Evolutionary conservation across 768 basidiomycete genomes (phyloP), one percentile per base, ranked within the genome.

Genomic region (Russula sp.): DNA sequence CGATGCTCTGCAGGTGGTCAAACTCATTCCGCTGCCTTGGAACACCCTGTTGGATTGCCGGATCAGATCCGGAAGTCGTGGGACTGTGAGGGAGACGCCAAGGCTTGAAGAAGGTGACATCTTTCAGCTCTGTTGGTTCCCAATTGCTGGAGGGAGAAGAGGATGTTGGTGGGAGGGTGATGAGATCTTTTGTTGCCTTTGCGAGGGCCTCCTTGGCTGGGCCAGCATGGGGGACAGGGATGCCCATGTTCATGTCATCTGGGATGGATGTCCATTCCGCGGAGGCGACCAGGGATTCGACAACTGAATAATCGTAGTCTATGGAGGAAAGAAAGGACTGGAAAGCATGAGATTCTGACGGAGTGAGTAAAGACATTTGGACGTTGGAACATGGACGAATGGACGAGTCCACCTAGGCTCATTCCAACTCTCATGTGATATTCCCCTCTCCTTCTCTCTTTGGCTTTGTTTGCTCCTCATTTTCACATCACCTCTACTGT

Each of bases 181-280:
- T 90, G 50, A 93, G 83, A 73, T 92, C 89, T 74, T 89, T 90
- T 0, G 90, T 92, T 0, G 90, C 90, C 75, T 87, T 88, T 59
- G 87, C 76, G 59, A 93, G 80, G 2, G 85, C 85, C 59, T 88
- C 85, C 62, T 78, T 84, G 64, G 83, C 84, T 9, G 68, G 66
- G 18, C 50, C 57, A 18, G 68, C 51, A 61, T 77, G 82, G 58
- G 80, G 74, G 13, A 81, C 80, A 40, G 80, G 77, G 69, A 64
- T 53, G 28, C 56, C 58, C 1, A 83, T 75, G 64, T 83, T 52
- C 1, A 83, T 75, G 64, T 83, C 80, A 56, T 83, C 79, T 52
- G 68, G 65, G 69, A 70, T 51, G 9, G 66, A 59, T n/a, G 68
- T 64, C 68, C 68, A 69, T 24, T 69, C 68, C 11, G 68, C 59